Base-by-base conservation (phyloP, 352 stramenopile species). In the Aphanomyces euteiches region DNA sequence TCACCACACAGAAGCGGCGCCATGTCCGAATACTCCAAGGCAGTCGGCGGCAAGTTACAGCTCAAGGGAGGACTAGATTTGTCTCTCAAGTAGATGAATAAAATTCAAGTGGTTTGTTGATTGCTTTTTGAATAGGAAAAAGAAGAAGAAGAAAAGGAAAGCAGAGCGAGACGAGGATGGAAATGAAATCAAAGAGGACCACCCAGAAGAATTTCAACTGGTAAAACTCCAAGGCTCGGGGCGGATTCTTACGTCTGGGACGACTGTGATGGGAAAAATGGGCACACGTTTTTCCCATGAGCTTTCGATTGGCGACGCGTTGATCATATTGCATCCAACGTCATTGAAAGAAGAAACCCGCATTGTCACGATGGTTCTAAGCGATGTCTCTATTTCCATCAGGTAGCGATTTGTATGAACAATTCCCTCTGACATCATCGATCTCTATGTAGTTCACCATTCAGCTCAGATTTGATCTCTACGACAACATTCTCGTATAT, bases 281-380 rank as follows among this genome's bases (percentile, higher is more conserved):
- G 89, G 85, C 65, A 80, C 89, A 47, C 84, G 83, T 47, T 97
- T 97, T 73, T 80, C 95, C 50, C 81, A 85, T 47, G 85, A 97
- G 64, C 74, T 97, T 50, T 69, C 75, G 28, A 77, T 85, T 34
- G 89, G 89, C 47, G 90, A 97, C 71, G 90, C 90, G 4, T 78
- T 97, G 47, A 80, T 97, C 69, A 84, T 97, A 39, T 80, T 86
- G 53, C 90, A 96, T 75, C 90, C 90, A n/a, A 96, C 80, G 50
- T 90, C 85, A 28, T 75, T 96, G 5, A 61, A 75, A 17, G 88
- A 96, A 64, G 90, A 97, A 77, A 96, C 87, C 56, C 80, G 88
- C n/a, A 93, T 97, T 59, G 77, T 97, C 58, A 83, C 84, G 39
- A 96, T 96, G 88, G 90, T 97, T 67, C 78, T 97, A 12, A 95